These are phyloP conservation scores for Alnus glutinosa DNA, from an alignment of 306 rosid species.

Conservation along the genomic window DNA sequence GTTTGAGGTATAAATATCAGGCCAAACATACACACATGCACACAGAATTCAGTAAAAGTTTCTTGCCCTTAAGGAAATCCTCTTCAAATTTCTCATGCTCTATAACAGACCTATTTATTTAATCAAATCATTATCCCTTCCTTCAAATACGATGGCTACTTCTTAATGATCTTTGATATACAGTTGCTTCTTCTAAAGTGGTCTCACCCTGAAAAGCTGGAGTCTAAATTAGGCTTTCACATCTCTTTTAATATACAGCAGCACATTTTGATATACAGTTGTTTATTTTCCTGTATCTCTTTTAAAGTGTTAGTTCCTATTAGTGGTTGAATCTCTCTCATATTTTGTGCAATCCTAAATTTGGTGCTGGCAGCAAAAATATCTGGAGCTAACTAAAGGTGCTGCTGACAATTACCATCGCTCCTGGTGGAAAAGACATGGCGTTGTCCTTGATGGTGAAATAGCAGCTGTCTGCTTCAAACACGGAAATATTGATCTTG, in stretches of 20 bases:
- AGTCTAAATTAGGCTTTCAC: too few relatives aligned
- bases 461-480: slow-evolving; percentile 86
- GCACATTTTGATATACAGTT: not conserved
- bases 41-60: not conserved
- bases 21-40: slow-evolving; percentile 11
- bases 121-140: not conserved
- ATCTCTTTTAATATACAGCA: too few relatives aligned
- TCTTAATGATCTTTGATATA: not conserved
- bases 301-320: slow-evolving; percentile 10
- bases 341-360: slow-evolving; percentile 10
- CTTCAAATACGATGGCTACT: not conserved
- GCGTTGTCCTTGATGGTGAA: slow-evolving; percentile 99
- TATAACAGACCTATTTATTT: not conserved
- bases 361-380: slow-evolving; percentile 72
- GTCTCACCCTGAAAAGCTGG: not conserved
- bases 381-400: slow-evolving; percentile 89
- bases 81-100: not conserved
- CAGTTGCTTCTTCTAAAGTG: not conserved
- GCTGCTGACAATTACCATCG: slow-evolving; percentile 91
- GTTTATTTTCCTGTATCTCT: not conserved
- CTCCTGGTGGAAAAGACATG: slow-evolving; percentile 99
- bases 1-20: slow-evolving; percentile 71
- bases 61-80: not conserved
- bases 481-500: slow-evolving; percentile 82
- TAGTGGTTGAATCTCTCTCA: slow-evolving; percentile 30